Conservation (phyloP, 352 stramenopile species). For the Plasmopara muralis region DNA sequence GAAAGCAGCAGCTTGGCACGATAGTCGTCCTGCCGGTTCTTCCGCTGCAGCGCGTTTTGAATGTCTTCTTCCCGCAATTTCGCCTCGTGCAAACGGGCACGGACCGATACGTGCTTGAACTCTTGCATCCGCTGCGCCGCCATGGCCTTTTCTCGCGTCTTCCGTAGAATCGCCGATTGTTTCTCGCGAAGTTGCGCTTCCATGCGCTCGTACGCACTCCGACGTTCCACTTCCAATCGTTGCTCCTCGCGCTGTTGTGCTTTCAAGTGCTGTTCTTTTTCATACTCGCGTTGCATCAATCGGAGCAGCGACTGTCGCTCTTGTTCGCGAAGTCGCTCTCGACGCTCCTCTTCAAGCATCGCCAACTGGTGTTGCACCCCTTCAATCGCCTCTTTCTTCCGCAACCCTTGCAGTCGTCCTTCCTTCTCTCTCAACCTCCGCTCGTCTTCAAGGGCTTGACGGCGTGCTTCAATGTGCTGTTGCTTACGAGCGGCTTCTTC, state of each 20-base stretch:
- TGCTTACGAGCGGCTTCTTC: conserved; percentile 55
- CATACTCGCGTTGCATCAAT: conserved; percentile 35
- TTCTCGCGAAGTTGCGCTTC: conserved; percentile 42
- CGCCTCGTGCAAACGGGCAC: conserved; percentile 52
- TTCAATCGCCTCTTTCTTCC: conserved; percentile 62
- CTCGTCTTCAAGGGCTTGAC: conserved; percentile 37
- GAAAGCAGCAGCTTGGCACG: conserved; percentile 44
- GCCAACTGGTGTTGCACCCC: conserved; percentile 52
- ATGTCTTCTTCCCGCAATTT: conserved; percentile 79
- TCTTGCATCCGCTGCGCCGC: conserved; percentile 45
- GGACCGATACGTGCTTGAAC: conserved; percentile 43
- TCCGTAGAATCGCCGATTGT: conserved; percentile 32
- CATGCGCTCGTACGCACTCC: conserved; percentile 55
- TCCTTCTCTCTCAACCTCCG: conserved; percentile 42
- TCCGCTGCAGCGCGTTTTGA: conserved; percentile 42
- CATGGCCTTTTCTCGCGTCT: conserved; percentile 47
- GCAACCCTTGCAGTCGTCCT: conserved; percentile 31
- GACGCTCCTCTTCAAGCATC: conserved; percentile 44
- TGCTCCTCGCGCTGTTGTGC: conserved; percentile 44
- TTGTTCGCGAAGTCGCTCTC: conserved; percentile 39
- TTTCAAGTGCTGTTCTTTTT: conserved; percentile 47
- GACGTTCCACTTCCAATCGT: conserved; percentile 43
- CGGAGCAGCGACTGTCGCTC: conserved; percentile 38
- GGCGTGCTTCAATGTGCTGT: conserved; percentile 51
- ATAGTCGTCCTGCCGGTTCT: conserved; percentile 64